Conservation (phyloP, 192 early-diverging fungal genomes). For the Coemansia sp. region DNA sequence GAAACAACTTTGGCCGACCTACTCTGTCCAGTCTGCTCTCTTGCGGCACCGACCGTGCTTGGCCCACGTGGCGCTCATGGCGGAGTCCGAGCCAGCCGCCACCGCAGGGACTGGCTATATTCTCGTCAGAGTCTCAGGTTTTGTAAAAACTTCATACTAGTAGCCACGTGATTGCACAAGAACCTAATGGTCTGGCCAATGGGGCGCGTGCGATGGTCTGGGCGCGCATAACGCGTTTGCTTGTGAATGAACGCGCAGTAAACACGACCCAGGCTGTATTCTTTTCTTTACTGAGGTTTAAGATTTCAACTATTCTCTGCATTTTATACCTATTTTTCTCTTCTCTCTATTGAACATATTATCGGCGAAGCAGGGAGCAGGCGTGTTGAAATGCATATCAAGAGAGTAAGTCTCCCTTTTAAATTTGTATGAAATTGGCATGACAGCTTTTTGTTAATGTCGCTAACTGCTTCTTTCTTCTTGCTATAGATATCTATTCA, state of each 20-base stretch:
- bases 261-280: background rate
- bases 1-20: slow-evolving; percentile 30
- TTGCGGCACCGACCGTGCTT: background rate
- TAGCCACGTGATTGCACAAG: background rate
- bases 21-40: slow-evolving; percentile 22
- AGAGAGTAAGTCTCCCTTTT: slow-evolving; percentile 28
- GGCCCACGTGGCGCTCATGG: slow-evolving; percentile 5
- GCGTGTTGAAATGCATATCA: slow-evolving; percentile 39
- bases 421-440: background rate
- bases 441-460: background rate
- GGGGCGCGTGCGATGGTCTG: background rate
- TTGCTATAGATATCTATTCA: slow-evolving; percentile 80
- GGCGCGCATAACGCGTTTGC: slow-evolving; percentile 5
- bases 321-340: background rate
- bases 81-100: background rate
- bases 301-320: background rate
- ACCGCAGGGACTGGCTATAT: slow-evolving; percentile 5
- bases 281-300: background rate
- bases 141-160: slow-evolving; percentile 10
- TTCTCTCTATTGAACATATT: slow-evolving; percentile 17
- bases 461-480: background rate
- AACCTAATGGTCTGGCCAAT: slow-evolving; percentile 9
- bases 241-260: slow-evolving; percentile 8
- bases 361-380: background rate
- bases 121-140: slow-evolving; percentile 36